A percentile compares a stretch with the other conserved stretches of the same genome.
Conservation (phyloP, 192 early-diverging fungal species). For the Lunasporangiospora selenospora region DNA sequence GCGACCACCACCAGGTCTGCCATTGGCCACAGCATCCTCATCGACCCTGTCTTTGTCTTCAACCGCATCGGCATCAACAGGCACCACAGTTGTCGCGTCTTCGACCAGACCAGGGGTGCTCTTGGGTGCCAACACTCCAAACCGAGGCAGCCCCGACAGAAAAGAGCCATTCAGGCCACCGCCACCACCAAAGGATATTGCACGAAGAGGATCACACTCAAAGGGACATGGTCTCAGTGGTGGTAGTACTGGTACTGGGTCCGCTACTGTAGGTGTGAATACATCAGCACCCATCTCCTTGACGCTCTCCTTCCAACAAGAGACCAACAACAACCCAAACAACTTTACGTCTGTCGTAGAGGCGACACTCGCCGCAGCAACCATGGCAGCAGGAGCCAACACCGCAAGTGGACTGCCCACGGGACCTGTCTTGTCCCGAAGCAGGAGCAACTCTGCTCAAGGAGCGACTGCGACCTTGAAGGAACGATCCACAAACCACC, state of each 20-base stretch:
- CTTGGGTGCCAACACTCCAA: too few species aligned
- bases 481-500: background rate
- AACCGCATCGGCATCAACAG: conserved; percentile 10
- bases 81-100: background rate
- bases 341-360: conserved; percentile 21
- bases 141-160: too few species aligned
- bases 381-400: background rate
- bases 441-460: conserved; percentile 8
- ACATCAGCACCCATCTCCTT: too few species aligned
- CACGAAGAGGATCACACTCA: too few species aligned
- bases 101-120: too few species aligned
- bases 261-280: too few species aligned
- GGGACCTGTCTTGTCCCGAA: too few species aligned
- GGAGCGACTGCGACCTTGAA: background rate
- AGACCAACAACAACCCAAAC: background rate
- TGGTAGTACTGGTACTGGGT: too few species aligned
- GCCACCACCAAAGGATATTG: conserved; percentile 29
- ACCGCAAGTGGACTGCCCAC: background rate
- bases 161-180: conserved; percentile 25
- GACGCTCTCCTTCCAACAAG: too few species aligned
- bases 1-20: conserved; percentile 19
- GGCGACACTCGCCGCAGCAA: background rate
- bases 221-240: too few species aligned
- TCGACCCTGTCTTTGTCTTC: too few species aligned
- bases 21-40: conserved; percentile 6